Evolutionary conservation across 352 stramenopile genomes (phyloP), one percentile per base, ranked within the genome.

Genomic region (Phytophthora kernoviae): DNA sequence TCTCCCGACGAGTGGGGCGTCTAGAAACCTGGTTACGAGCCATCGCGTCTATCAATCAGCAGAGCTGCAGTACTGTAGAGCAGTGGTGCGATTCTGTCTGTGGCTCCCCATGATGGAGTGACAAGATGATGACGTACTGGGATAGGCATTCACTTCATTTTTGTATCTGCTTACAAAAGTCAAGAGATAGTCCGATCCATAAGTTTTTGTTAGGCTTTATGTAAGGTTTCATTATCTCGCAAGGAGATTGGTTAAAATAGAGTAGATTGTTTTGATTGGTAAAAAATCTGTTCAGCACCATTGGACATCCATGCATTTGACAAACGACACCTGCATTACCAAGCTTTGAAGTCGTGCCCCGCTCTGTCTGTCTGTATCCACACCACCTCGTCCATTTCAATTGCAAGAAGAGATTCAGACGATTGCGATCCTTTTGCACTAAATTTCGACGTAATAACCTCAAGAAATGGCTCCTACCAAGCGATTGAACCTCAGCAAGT

Each of bases 401-500:
- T 30, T 30, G 24, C 24, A 30, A 6, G 24, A 30, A 30, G 24
- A 30, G 6, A 6, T 30, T 6, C 24, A 30, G 24, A 55, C 58
- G 32, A 32, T 50, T 52, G 47, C 36, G 52, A 21, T 24, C 43
- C 15, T 40, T 30, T 48, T 17, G 33, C 33, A 18, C 21, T 33
- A 60, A 65, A 4, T 65, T 47, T 7, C 18, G 48, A 17, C 24
- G 36, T 26, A 26, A 52, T 15, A 61, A 44, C 50, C 34, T 4
- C 12, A 12, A 14, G 55, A 32, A 20, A 91, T 91, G 81, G 70
- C 75, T 33, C 63, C 66, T 26, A 65, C 65, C 58, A 90, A 87
- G 61, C 68, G 81, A 62, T 62, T 91, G 54, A 87, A 91, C 70
- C 55, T 91, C 50, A 86, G 73, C 67, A 77, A 74, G 58, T 62